Evolutionary conservation across 1,284 basidiomycete species (phyloP), one percentile per base, ranked within the genome.

Genomic region (Austroboletus niveus): DNA sequence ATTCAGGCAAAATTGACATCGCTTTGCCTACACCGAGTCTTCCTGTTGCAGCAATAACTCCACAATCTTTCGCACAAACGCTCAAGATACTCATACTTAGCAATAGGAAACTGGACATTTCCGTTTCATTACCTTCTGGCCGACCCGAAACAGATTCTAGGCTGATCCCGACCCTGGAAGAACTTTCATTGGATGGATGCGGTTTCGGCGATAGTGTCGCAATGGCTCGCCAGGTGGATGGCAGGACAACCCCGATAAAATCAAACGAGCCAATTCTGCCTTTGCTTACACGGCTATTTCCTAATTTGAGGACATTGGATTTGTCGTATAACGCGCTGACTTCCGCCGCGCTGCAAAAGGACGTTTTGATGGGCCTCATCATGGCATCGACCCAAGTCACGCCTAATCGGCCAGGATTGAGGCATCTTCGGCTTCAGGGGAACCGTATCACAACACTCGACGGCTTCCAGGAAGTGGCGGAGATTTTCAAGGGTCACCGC

Each of bases 251-350:
- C 15, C 69, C 73, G 15, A 66, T 71, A 4, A 75, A 78, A 15
- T 69, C 72, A 5, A 78, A 60, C 48, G 81, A 84, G 54, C 72
- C 73, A 7, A 66, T 88, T 9, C 66, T 92, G 20, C 74, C 79
- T 1, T 69, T 85, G 22, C 64, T 91, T 40, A 70, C 80, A 6
- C 72, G 70, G 43, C 71, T 90, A 4, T 92, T 92, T 69, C 89
- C 89, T 4, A 78, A 77, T 56, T 62, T 92, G 47, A 74, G 72
- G 39, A 81, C 76, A 9, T 75, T 92, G 30, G 85, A 90, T 56
- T 69, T 92, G 46, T 85, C 85, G n/a, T 85, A 87, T 65, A 92
- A 92, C 59, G 59, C 68, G 1, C 64, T 92, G 11, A 83, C 82
- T 1, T 79, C 76, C 44, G 69, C 72, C 0, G 74, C 79, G 3